These are phyloP conservation scores for Prunus dulcis DNA, from an alignment of 306 rosid genomes.

Conservation along the genomic window DNA sequence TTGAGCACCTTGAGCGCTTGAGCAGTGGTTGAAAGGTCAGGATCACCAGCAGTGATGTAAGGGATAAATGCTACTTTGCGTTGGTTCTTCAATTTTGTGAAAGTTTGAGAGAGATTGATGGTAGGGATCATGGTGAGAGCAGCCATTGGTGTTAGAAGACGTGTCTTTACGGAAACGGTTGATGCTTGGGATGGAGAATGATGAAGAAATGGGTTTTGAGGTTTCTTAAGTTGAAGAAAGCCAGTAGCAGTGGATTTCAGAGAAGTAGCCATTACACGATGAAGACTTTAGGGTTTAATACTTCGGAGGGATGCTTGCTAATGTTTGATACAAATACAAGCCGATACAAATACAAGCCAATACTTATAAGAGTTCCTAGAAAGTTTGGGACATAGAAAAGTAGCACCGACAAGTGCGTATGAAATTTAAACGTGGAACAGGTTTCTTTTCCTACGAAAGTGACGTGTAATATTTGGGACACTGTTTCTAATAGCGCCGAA, in stretches of 20 bases:
- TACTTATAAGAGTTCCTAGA: too few relatives aligned
- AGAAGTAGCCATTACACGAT: neutral
- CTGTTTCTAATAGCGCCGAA: too few relatives aligned
- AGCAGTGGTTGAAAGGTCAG: slow-evolving; percentile 84
- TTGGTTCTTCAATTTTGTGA: slow-evolving; percentile 46
- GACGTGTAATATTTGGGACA: too few relatives aligned
- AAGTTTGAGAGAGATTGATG: slow-evolving; percentile 66
- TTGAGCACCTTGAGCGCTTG: slow-evolving; percentile 88
- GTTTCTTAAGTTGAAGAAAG: neutral
- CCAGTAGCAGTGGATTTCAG: neutral
- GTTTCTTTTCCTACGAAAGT: too few relatives aligned
- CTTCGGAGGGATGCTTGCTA: too few relatives aligned
- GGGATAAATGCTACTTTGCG: slow-evolving; percentile 90
- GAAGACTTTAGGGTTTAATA: too few relatives aligned
- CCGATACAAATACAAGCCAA: too few relatives aligned
- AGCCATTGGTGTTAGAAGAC: slow-evolving; percentile 20
- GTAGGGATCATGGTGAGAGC: slow-evolving; percentile 39
- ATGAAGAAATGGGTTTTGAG: neutral
- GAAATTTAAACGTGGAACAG: too few relatives aligned
- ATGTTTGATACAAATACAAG: too few relatives aligned
- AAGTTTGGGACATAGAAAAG: neutral
- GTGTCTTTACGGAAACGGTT: neutral
- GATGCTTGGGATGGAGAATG: neutral
- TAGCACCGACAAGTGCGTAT: too few relatives aligned
- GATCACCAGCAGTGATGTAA: slow-evolving; percentile 88